Conservation (phyloP, 495 filamentous ascomycete species). For the Talaromyces wortmannii region DNA sequence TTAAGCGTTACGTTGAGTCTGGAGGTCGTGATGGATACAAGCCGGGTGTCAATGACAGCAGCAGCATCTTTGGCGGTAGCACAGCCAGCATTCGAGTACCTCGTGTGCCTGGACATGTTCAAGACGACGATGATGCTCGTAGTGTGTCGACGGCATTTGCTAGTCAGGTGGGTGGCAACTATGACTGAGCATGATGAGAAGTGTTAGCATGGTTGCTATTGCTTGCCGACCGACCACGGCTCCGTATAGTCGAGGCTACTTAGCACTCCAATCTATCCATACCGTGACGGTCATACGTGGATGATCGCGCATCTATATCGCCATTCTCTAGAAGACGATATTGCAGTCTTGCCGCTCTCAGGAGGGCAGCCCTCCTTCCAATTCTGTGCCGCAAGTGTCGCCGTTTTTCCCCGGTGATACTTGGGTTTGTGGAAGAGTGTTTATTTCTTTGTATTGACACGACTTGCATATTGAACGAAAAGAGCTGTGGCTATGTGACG, state of each 20-base stretch:
- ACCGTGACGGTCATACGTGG: neutral
- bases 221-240: neutral
- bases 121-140: slow-evolving; percentile 83
- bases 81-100: slow-evolving; percentile 52
- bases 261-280: neutral
- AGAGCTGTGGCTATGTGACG: neutral
- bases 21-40: slow-evolving; percentile 49
- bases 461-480: neutral
- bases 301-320: neutral
- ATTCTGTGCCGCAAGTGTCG: neutral
- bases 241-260: neutral
- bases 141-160: slow-evolving; percentile 95
- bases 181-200: slow-evolving; percentile 60
- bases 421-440: neutral
- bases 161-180: slow-evolving; percentile 84
- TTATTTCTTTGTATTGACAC: neutral
- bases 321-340: neutral
- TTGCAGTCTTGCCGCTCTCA: neutral
- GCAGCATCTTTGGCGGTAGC: slow-evolving; percentile 72
- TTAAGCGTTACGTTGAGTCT: slow-evolving; percentile 85
- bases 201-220: neutral
- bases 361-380: neutral
- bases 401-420: neutral
- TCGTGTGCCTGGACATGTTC: slow-evolving; percentile 39
- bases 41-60: slow-evolving; percentile 41